Evolutionary conservation across 164 flowering plant species (phyloP).

Genomic region (Stephania japonica): DNA sequence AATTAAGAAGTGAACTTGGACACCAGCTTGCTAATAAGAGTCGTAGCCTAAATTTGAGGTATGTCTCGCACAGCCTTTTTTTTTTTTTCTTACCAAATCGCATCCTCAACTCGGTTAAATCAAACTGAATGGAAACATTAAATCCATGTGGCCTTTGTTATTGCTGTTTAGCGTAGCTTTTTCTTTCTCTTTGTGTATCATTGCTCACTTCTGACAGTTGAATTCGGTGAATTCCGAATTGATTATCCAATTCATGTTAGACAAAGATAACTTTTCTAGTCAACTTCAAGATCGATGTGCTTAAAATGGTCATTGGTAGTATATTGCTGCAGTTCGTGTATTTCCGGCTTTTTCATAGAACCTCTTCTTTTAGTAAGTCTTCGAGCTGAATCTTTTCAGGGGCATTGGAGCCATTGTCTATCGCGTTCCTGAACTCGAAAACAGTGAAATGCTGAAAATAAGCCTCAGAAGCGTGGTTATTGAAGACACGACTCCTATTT

Average conservation of each 20-base stretch:
- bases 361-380: not conserved
- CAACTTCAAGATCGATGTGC: not conserved
- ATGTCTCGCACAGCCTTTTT: not conserved
- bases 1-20: slow-evolving; percentile 86
- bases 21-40: slow-evolving; percentile 76
- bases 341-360: not conserved
- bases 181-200: not conserved
- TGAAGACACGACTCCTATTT: slow-evolving; percentile 78
- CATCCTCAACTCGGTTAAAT: too few species aligned
- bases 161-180: not conserved
- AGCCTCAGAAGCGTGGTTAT: slow-evolving; percentile 64
- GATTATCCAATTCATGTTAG: too few species aligned
- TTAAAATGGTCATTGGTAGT: not conserved
- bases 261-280: too few species aligned
- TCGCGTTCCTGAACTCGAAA: slow-evolving; percentile 63
- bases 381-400: slow-evolving; percentile 23
- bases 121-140: too few species aligned
- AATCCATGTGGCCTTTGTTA: too few species aligned
- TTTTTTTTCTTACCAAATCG: too few species aligned
- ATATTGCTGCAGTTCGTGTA: too few species aligned
- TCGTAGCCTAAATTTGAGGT: slow-evolving; percentile 47
- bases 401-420: slow-evolving; percentile 88
- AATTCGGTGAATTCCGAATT: too few species aligned
- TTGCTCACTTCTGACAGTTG: not conserved
- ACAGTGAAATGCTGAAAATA: slow-evolving; percentile 53